Conservation (phyloP, 2,329 filamentous ascomycete genomes). For the Sarocladium oryzae region DNA sequence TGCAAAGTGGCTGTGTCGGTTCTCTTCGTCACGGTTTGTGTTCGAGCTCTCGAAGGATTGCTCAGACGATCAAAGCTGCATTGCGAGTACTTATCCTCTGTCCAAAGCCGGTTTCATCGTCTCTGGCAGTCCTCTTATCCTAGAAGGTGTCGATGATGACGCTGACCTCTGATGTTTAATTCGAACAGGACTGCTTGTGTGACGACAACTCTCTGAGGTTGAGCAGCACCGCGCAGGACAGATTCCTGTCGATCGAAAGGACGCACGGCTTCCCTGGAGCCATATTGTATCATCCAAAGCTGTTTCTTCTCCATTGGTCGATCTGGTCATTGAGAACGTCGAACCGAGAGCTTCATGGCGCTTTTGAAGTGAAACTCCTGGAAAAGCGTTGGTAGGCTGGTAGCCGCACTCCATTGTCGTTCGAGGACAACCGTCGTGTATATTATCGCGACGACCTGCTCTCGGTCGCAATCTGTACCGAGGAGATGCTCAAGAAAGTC, state of each 20-base stretch:
- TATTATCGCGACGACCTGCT: conserved; percentile 10
- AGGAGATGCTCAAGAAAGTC: conserved; percentile 17
- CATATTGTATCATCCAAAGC: conserved; percentile 13
- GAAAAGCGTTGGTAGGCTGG: conserved; percentile 14
- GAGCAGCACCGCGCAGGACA: conserved; percentile 7
- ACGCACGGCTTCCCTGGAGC: neutral
- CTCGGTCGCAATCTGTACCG: conserved; percentile 7
- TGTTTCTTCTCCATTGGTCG: conserved; percentile 20
- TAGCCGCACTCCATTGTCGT: conserved; percentile 14
- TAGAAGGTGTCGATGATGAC: no score
- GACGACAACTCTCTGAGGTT: no score
- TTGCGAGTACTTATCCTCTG: no score
- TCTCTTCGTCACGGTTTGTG: no score
- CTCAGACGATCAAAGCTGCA: no score
- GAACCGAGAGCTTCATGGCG: conserved; percentile 8
- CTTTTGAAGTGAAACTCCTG: conserved; percentile 12
- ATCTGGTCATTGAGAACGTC: conserved; percentile 24
- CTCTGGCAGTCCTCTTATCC: no score
- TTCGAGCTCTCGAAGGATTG: neutral
- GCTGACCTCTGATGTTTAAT: no score
- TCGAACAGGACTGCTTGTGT: no score
- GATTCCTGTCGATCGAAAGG: neutral
- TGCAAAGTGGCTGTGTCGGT: no score
- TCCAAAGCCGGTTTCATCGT: no score
- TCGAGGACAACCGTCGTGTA: conserved; percentile 14